phyloP scores from a whole-genome alignment of 495 filamentous ascomycete genomes.

The Evernia prunastri region DNA sequence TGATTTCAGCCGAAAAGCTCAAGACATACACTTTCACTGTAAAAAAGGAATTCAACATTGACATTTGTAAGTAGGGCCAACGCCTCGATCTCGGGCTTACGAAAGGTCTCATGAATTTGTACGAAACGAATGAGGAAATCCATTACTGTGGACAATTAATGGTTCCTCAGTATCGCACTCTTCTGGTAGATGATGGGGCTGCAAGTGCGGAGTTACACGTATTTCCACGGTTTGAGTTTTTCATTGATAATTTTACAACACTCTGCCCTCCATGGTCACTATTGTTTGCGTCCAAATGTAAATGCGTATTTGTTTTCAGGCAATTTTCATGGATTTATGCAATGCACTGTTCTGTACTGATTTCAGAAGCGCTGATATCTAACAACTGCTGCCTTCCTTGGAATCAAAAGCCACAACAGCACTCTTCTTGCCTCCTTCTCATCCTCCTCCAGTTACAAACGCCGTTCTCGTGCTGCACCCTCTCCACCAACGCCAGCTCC shows the following conservation, averaged over 20 bases:
- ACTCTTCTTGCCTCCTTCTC: not conserved
- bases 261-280: not conserved
- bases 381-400: not conserved
- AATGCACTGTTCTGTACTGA: not conserved
- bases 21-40: conserved; percentile 61
- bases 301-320: not conserved
- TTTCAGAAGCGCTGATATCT: not conserved
- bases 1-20: conserved; percentile 8
- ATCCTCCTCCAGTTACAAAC: conserved; percentile 18
- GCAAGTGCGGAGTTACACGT: not conserved
- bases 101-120: conserved; percentile 85
- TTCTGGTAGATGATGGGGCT: not conserved
- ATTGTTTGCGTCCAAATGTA: not conserved
- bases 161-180: not conserved
- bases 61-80: conserved; percentile 64
- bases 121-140: conserved; percentile 87
- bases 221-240: not conserved
- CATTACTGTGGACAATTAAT: conserved; percentile 34
- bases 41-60: conserved; percentile 63
- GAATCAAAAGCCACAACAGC: not conserved
- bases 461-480: conserved; percentile 25
- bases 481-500: conserved; percentile 27
- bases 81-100: conserved; percentile 76
- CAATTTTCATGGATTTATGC: not conserved
- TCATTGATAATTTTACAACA: not conserved